Percentiles rank a stretch among this genome's conserved stretches.
Evolutionary conservation across 1,284 basidiomycete genomes (phyloP).

Genomic region (Wolfiporia cocos): DNA sequence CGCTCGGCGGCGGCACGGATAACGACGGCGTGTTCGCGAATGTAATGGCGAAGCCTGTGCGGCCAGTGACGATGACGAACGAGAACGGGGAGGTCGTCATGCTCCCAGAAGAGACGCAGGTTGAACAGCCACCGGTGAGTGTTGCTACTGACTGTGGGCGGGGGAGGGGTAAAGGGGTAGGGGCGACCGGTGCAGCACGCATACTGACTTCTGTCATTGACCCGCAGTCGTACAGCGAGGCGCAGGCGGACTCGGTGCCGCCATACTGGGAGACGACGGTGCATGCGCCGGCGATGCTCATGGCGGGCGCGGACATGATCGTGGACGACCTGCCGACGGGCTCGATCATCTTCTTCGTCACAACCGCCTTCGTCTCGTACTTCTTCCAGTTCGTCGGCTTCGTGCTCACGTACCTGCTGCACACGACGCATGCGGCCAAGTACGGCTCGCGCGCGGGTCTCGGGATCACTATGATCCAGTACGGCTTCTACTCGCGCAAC

Average conservation of each 20-base stretch:
- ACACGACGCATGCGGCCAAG: conserved; percentile 93
- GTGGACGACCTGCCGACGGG: conserved; percentile 75
- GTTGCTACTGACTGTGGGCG: too few relatives aligned
- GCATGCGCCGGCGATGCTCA: conserved; percentile 57
- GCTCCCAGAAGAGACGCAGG: conserved; percentile 77
- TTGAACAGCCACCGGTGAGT: conserved; percentile 79
- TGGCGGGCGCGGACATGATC: conserved; percentile 57
- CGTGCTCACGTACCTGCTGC: conserved; percentile 88
- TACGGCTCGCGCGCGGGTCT: conserved; percentile 92
- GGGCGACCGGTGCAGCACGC: too few relatives aligned
- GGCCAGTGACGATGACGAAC: conserved; percentile 36
- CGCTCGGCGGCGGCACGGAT: conserved; percentile 72
- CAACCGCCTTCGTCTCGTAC: conserved; percentile 84
- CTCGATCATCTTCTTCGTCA: conserved; percentile 61
- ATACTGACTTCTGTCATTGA: too few relatives aligned
- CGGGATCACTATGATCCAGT: conserved; percentile 92
- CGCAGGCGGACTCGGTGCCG: conserved; percentile 88
- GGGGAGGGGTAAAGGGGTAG: too few relatives aligned
- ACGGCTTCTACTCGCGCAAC: conserved; percentile 59
- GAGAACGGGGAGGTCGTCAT: conserved; percentile 60
- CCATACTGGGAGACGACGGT: conserved; percentile 98
- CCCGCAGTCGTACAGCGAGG: conserved; percentile 77
- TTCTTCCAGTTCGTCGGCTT: conserved; percentile 98
- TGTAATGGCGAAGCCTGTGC: conserved; percentile 83
- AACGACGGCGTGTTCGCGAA: conserved; percentile 98